phyloP scores from a whole-genome alignment of 2,329 filamentous ascomycete genomes.

The Sporothrix globosa region DNA sequence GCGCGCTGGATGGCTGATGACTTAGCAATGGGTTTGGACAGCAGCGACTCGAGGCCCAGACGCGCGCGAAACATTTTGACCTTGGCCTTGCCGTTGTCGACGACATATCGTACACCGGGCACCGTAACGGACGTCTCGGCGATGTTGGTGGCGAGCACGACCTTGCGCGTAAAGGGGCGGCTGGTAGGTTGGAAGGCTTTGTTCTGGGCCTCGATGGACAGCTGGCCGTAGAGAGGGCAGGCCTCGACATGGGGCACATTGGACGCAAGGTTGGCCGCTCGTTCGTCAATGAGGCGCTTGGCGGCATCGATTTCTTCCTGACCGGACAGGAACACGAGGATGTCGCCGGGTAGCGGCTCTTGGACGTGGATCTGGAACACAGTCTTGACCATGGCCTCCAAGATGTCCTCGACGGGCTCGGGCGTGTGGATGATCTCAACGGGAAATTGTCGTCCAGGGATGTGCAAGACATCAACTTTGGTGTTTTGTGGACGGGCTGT shows the following conservation, averaged over 20 bases:
- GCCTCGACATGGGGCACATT: conserved; percentile 73
- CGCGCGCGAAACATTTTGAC: conserved; percentile 86
- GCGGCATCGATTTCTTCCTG: conserved; percentile 89
- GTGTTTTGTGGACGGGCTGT: not conserved
- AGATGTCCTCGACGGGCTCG: conserved; percentile 75
- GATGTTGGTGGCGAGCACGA: conserved; percentile 94
- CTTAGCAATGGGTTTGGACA: conserved; percentile 88
- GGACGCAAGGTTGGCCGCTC: conserved; percentile 70
- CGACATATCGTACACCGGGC: conserved; percentile 84
- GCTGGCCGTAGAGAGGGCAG: conserved; percentile 84
- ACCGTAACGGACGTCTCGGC: conserved; percentile 98
- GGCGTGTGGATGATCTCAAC: conserved; percentile 77
- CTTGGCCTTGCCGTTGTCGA: conserved; percentile 93
- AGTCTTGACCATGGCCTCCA: conserved; percentile 77
- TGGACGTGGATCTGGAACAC: conserved; percentile 86
- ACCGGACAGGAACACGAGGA: conserved; percentile 88
- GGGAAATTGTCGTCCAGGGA: conserved; percentile 84
- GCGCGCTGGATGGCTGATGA: conserved; percentile 90
- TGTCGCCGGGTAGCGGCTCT: conserved; percentile 89
- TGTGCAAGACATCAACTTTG: conserved; percentile 58
- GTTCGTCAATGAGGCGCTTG: conserved; percentile 79
- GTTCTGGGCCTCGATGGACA: conserved; percentile 85
- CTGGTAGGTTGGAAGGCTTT: conserved; percentile 78
- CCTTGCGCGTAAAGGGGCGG: conserved; percentile 75
- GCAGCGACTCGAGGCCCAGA: conserved; percentile 84